Evolutionary conservation across 768 basidiomycete genomes (phyloP), one percentile per base, ranked within the genome.

Genomic region (Lactarius sanguifluus): DNA sequence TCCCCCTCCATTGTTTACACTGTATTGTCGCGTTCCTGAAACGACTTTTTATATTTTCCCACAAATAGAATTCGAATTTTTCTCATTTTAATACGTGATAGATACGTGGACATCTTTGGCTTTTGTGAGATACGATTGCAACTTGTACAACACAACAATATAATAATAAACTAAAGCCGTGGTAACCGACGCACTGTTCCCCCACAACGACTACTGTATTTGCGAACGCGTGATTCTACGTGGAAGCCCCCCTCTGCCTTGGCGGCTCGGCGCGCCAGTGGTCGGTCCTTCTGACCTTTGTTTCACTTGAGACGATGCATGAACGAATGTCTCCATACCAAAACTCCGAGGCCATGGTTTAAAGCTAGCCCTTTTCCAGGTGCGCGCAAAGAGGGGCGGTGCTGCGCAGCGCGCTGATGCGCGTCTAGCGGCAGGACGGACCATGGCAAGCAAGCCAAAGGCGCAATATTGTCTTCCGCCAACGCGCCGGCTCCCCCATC

Each of bases 1-100:
- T 12, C 15, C 52, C 23, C 25, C 8, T 18, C 40, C 64, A 45
- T 57, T 56, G 56, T 56, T 38, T 41, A 25, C 34, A 61, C 25
- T 52, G 50, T 52, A 56, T 56, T 38, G 59, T 60, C 6, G 60
- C 32, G 64, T 65, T 65, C 64, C 59, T 55, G 55, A 43, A 52
- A 34, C 43, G 41, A 54, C 61, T 30, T 65, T 60, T 40, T 40
- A 12, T 13, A 40, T 40, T 40, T 40, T 40, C 38, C 38, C 15
- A 15, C 16, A 55, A 61, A 57, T 52, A 12, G 7, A 36, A 60
- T 60, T 60, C 52, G 25, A 28, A 59, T 50, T 52, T 50, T 43
- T 56, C 58, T 59, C 28, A 18, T 34, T 28, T 30, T 25, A 52
- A 25, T 45, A 52, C 50, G 50, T 28, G 50, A 50, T 50, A 50